Evolutionary conservation across 345 rosid species (phyloP).

Genomic region (Acer saccharum): DNA sequence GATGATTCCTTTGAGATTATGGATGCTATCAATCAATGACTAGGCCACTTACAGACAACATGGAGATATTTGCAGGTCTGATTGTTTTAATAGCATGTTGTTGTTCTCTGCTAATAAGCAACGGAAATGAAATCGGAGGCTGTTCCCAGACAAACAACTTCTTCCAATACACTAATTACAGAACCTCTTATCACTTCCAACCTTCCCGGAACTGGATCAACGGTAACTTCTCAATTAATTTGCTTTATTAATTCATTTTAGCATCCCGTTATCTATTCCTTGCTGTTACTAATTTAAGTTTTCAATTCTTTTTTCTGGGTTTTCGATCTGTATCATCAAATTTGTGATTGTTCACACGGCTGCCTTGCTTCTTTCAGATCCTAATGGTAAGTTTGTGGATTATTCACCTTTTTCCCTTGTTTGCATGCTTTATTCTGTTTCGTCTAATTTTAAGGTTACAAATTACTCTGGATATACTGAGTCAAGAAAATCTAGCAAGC

Average conservation of each 20-base stretch:
- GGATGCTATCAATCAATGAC: too few species aligned
- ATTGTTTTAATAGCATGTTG: background rate
- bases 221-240: slow-evolving; percentile 23
- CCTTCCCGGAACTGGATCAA: slow-evolving; percentile 56
- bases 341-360: slow-evolving; percentile 7
- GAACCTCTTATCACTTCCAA: slow-evolving; percentile 53
- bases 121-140: slow-evolving; percentile 17
- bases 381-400: slow-evolving; percentile 43
- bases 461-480: background rate
- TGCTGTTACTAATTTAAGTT: background rate
- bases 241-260: background rate
- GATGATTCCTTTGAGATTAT: too few species aligned
- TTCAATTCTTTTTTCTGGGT: background rate
- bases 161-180: background rate
- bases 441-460: background rate
- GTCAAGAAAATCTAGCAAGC: background rate
- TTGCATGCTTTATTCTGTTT: background rate
- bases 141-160: background rate
- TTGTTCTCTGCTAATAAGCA: slow-evolving; percentile 11
- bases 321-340: background rate
- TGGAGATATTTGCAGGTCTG: too few species aligned
- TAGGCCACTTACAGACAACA: too few species aligned
- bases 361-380: slow-evolving; percentile 31
- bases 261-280: too few species aligned
- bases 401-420: background rate